Percentiles rank a stretch among this genome's conserved stretches.
These are phyloP conservation scores for Hypholoma fasciculare DNA, from an alignment of 768 basidiomycete species.

Conservation along the genomic window DNA sequence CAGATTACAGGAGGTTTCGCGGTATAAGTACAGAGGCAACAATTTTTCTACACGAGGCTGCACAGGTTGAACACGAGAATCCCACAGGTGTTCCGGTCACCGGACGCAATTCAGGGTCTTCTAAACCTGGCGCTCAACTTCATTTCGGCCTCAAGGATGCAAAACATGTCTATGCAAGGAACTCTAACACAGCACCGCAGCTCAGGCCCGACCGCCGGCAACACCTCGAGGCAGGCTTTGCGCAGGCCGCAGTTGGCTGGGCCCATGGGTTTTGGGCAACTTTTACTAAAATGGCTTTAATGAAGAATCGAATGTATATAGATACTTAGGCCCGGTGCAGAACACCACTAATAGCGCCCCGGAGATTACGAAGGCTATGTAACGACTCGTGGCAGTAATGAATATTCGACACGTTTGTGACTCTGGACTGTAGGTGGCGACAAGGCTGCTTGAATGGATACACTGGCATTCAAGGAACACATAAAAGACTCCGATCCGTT, in stretches of 20 bases:
- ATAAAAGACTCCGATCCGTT: neutral
- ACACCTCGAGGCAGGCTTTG: neutral
- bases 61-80: slow-evolving; percentile 11
- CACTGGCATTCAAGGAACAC: neutral
- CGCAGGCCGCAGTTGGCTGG: neutral
- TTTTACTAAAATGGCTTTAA: too few relatives aligned
- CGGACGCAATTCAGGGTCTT: neutral
- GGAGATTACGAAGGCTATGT: neutral
- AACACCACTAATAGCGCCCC: neutral
- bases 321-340: too few relatives aligned
- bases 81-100: slow-evolving; percentile 7
- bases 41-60: slow-evolving; percentile 22
- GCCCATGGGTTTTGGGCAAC: neutral
- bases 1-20: slow-evolving; percentile 12
- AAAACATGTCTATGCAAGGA: neutral
- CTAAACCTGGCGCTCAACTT: neutral
- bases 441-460: too few relatives aligned
- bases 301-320: too few relatives aligned
- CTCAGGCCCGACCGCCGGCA: neutral
- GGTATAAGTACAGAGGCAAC: slow-evolving; percentile 20
- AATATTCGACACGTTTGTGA: too few relatives aligned
- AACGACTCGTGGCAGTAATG: neutral
- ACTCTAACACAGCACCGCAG: neutral
- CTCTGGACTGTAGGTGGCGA: too few relatives aligned
- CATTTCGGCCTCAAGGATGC: neutral